Percentiles rank a stretch among this genome's conserved stretches.
phyloP scores from a whole-genome alignment of 2,329 filamentous ascomycete species.

The Aspergillus candidus region DNA sequence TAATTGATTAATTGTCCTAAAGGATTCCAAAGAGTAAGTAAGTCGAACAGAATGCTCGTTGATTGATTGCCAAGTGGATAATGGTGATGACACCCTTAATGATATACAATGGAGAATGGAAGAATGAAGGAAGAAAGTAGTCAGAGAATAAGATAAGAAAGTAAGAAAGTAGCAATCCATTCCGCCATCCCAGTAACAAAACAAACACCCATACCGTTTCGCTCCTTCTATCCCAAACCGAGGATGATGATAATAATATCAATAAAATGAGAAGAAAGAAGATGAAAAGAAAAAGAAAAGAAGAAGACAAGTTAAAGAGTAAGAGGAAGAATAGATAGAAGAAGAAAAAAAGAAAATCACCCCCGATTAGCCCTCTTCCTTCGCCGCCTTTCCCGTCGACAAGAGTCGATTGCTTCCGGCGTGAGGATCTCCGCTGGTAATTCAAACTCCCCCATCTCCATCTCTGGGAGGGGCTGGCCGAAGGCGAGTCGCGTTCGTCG shows the following conservation, averaged over 20 bases:
- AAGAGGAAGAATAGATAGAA: background rate
- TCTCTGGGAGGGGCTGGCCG: conserved; percentile 72
- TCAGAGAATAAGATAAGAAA: too few relatives aligned
- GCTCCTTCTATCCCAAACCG: too few relatives aligned
- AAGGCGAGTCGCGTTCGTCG: conserved; percentile 66
- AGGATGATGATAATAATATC: background rate
- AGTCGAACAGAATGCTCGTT: too few relatives aligned
- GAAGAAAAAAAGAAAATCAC: conserved; percentile 4
- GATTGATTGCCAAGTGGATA: too few relatives aligned
- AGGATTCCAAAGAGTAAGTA: too few relatives aligned
- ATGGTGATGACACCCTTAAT: too few relatives aligned
- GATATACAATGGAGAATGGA: too few relatives aligned
- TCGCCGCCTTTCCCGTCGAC: conserved; percentile 33
- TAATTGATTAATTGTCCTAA: too few relatives aligned
- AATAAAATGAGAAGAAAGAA: background rate
- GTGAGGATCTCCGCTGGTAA: conserved; percentile 58
- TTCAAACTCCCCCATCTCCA: conserved; percentile 64
- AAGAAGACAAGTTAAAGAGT: background rate
- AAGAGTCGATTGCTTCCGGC: conserved; percentile 36
- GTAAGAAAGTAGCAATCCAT: too few relatives aligned
- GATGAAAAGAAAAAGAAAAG: conserved; percentile 1
- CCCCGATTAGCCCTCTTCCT: conserved; percentile 28
- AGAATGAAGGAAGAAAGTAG: too few relatives aligned
- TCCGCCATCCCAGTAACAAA: too few relatives aligned
- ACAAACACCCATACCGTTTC: too few relatives aligned